Evolutionary conservation across 202 grass and related monocot genomes (phyloP).

Genomic region (Elaeis oleifera): DNA sequence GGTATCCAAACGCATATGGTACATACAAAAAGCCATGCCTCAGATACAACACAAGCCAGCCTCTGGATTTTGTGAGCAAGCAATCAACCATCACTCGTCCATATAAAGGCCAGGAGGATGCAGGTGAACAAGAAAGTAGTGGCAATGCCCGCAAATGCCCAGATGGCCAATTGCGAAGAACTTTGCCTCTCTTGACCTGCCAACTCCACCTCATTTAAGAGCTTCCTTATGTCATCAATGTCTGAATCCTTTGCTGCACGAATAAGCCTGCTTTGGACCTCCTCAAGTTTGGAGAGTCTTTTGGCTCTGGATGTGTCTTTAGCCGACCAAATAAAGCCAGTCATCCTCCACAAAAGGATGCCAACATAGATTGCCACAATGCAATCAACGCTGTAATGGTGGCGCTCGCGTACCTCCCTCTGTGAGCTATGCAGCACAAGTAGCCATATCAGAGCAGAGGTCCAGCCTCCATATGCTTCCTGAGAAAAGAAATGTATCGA

Average conservation of each 20-base stretch:
- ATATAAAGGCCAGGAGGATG: slow-evolving; percentile 56
- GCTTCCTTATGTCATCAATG: slow-evolving; percentile 43
- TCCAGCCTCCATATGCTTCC: slow-evolving; percentile 96
- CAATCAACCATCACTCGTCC: slow-evolving; percentile 71
- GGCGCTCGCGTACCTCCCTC: slow-evolving; percentile 69
- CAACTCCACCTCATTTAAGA: slow-evolving; percentile 70
- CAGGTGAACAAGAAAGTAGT: slow-evolving; percentile 55
- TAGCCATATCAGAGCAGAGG: slow-evolving; percentile 62
- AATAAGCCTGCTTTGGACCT: slow-evolving; percentile 45
- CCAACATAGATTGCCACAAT: slow-evolving; percentile 78
- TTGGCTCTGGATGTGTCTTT: slow-evolving; percentile 29
- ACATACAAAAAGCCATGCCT: no score
- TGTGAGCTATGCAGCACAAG: slow-evolving; percentile 74
- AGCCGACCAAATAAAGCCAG: slow-evolving; percentile 65
- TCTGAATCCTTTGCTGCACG: slow-evolving; percentile 73
- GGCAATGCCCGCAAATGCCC: slow-evolving; percentile 40
- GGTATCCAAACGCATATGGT: no score
- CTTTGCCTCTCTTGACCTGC: slow-evolving; percentile 43
- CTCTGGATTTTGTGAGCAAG: neutral
- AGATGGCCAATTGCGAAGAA: slow-evolving; percentile 44
- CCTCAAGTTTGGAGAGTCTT: slow-evolving; percentile 54
- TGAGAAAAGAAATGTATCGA: slow-evolving; percentile 21
- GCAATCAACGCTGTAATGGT: slow-evolving; percentile 84
- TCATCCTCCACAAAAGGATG: slow-evolving; percentile 80
- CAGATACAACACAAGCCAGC: no score